Base-by-base conservation (phyloP, 345 rosid genomes). In the Microcos paniculata region DNA sequence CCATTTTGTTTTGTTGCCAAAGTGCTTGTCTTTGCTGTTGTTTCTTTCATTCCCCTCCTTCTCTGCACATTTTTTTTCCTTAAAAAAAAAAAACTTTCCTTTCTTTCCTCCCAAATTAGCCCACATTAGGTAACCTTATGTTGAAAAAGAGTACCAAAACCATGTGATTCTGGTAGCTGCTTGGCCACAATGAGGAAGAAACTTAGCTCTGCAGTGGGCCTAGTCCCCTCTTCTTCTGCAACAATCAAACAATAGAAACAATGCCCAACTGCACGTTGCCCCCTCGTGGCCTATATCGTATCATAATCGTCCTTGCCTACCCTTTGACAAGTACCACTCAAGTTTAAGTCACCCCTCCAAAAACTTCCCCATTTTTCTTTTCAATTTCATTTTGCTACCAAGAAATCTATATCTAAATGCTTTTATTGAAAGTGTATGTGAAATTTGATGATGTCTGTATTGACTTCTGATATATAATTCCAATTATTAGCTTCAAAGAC, bases 21-120 rank as follows among this genome's bases (percentile, higher is more conserved):
- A 79, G 87, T 89, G 88, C 85, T 89, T 87, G 86, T 84, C 89
- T 84, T 84, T 86, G 84, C 83, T 82, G 79, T 86, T 91, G 88
- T 89, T 85, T 83, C 81, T 81, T 83, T 87, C 87, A 33, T 71
- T 74, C 53, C 13, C 40, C 40, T 35, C 40, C 40, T 45, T 21
- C 40, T 72, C 38, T 24, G 6, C 51, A 72, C 14, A n/a, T 48
- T 35, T 19, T n/a, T 38, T 31, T 13, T 48, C 15, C 0, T 13
- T 13, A 14, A 55, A 55, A 55, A 7, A 51, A 19, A 49, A 66
- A 57, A 63, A 38, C 9, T 38, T 28, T 21, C 26, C 58, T 40
- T 46, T 82, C 81, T 78, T 71, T 64, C 58, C 51, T 73, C 53
- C 43, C 40, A 35, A 77, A 62, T 70, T 70, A 62, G 64, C 70